Evolutionary conservation across 352 stramenopile genomes (phyloP).

Genomic region (Globisporangium spiculum): DNA sequence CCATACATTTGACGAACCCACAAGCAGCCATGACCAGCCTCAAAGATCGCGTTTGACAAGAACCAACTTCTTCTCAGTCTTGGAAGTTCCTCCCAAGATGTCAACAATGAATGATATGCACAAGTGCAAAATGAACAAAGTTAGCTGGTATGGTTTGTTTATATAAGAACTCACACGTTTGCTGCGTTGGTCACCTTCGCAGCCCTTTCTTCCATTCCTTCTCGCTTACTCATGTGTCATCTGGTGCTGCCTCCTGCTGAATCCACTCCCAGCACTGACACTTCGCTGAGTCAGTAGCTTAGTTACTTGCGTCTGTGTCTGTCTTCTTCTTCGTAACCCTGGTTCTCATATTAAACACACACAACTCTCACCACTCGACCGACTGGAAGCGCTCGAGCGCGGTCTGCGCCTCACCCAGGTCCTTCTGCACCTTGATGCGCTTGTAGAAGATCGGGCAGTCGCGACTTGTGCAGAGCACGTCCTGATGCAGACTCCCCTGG

Average conservation of each 20-base stretch:
- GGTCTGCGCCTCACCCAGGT: conserved; percentile 93
- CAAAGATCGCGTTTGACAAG: too few relatives aligned
- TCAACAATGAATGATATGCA: too few relatives aligned
- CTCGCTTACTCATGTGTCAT: not conserved
- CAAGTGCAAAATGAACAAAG: too few relatives aligned
- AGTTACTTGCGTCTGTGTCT: not conserved
- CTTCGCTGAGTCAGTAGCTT: not conserved
- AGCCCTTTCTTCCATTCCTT: not conserved
- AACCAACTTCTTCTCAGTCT: too few relatives aligned
- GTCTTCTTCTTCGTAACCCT: not conserved
- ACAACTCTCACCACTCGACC: conserved; percentile 61
- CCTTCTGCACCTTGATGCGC: conserved; percentile 99
- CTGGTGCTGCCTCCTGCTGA: not conserved
- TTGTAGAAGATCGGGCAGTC: conserved; percentile 99
- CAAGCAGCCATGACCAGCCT: too few relatives aligned
- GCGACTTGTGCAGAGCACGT: conserved; percentile 94
- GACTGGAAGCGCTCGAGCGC: conserved; percentile 94
- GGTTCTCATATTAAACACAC: not conserved
- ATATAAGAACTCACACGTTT: not conserved
- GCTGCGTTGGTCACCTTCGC: not conserved
- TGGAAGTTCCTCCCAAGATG: too few relatives aligned
- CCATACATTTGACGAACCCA: too few relatives aligned
- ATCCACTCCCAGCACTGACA: not conserved
- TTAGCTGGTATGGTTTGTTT: not conserved
- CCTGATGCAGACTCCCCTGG: conserved; percentile 97